Conservation (phyloP, 2,329 filamentous ascomycete genomes). For the Botrytis cinerea region DNA sequence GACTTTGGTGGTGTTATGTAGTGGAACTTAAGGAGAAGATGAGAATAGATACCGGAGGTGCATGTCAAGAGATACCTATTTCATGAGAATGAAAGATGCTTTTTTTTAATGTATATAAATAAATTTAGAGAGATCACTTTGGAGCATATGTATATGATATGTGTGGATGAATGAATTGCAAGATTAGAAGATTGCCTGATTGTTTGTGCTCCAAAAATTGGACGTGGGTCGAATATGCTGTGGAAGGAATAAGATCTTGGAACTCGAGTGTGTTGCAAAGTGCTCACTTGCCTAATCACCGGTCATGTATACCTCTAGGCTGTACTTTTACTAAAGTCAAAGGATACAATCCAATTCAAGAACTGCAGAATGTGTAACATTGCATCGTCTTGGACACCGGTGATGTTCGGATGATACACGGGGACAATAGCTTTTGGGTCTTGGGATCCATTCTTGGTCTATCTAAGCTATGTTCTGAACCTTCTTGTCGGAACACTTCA, state of each 20-base stretch:
- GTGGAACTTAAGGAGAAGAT: not conserved
- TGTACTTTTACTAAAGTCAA: not conserved
- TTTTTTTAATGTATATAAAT: constrained; percentile 20
- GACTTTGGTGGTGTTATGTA: not conserved
- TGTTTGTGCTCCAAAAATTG: not conserved
- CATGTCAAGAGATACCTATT: not conserved
- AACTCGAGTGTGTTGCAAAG: not conserved
- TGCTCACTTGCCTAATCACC: not conserved
- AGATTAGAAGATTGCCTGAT: not conserved
- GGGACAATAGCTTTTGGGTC: not conserved
- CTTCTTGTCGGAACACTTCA: not conserved
- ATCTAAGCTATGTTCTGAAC: not conserved
- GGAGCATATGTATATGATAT: not conserved
- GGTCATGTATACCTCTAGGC: not conserved
- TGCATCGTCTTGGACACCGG: not conserved
- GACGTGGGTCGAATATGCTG: not conserved
- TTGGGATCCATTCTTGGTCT: not conserved
- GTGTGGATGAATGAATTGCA: not conserved
- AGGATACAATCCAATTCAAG: not conserved
- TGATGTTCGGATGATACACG: not conserved
- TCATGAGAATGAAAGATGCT: not conserved
- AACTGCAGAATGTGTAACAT: not conserved
- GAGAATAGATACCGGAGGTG: not conserved
- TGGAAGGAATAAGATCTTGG: not conserved
- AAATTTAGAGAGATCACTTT: not conserved